Percentiles rank a stretch among this genome's conserved stretches.
Evolutionary conservation across 2,329 filamentous ascomycete genomes (phyloP).

Genomic region (Epichloe uncinata): DNA sequence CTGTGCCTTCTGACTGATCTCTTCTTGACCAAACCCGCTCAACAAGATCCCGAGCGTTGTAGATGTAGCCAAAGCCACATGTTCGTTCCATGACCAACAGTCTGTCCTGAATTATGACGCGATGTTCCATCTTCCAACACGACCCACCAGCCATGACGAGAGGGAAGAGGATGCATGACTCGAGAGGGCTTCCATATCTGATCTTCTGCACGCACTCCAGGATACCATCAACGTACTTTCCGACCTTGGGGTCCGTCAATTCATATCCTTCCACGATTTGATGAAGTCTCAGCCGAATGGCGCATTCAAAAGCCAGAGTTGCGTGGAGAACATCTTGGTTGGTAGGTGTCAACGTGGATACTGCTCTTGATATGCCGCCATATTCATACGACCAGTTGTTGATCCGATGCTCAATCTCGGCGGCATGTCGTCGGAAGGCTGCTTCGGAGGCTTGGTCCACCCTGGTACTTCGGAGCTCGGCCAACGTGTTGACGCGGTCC

Average conservation of each 20-base stretch:
- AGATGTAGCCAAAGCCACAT: constrained; percentile 28
- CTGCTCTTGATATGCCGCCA: constrained; percentile 14
- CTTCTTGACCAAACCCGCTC: constrained; percentile 25
- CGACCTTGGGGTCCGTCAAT: constrained; percentile 20
- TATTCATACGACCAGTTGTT: constrained; percentile 24
- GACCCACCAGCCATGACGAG: constrained; percentile 28
- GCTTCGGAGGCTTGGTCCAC: constrained; percentile 18
- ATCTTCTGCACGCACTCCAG: constrained; percentile 24
- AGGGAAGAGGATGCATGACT: constrained; percentile 27
- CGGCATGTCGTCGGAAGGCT: constrained; percentile 16
- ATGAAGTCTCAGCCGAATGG: constrained; percentile 27
- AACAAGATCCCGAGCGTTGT: constrained; percentile 24
- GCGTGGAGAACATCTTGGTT: constrained; percentile 20
- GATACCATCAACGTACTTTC: constrained; percentile 20
- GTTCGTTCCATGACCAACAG: constrained; percentile 31
- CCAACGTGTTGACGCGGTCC: constrained; percentile 19
- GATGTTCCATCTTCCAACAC: constrained; percentile 22
- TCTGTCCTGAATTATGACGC: constrained; percentile 25
- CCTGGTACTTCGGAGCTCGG: constrained; percentile 19
- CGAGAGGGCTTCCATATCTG: constrained; percentile 27
- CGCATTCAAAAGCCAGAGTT: constrained; percentile 26
- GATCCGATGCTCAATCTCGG: constrained; percentile 21
- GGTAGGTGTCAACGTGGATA: constrained; percentile 9
- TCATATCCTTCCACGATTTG: constrained; percentile 30
- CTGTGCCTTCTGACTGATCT: constrained; percentile 15